These are phyloP conservation scores for Gracilaria gracilis DNA, from an alignment of 23 red algal genomes.

Conservation along the genomic window DNA sequence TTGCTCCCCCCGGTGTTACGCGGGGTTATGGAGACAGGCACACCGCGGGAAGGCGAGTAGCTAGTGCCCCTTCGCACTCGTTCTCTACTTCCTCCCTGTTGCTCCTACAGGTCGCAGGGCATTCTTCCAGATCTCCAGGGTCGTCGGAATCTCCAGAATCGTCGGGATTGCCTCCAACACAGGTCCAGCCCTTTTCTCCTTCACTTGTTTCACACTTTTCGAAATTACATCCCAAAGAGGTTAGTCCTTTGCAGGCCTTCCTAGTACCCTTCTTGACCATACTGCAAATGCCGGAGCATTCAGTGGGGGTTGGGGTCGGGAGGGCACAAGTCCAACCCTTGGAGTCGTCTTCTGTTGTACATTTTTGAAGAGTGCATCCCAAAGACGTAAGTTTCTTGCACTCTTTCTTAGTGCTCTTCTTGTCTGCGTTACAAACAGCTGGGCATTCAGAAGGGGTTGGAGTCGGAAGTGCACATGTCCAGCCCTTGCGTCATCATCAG, in stretches of 20 bases:
- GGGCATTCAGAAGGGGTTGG: background rate
- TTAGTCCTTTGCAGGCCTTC: slow-evolving; percentile 2
- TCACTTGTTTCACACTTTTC: slow-evolving; percentile 13
- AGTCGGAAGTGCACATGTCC: slow-evolving; percentile 11
- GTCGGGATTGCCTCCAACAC: too few species aligned
- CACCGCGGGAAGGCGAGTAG: background rate
- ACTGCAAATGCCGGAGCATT: background rate
- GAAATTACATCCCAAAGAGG: background rate
- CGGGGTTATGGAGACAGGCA: background rate
- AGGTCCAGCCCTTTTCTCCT: slow-evolving; percentile 6
- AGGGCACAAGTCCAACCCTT: slow-evolving; percentile 7
- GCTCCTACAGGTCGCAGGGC: slow-evolving; percentile 3
- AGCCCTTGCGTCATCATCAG: background rate
- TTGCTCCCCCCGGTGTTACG: background rate
- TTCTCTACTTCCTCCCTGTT: background rate
- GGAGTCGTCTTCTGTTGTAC: background rate
- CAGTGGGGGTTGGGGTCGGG: slow-evolving; percentile 11
- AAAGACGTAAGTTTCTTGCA: slow-evolving; percentile 1
- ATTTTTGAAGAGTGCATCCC: background rate
- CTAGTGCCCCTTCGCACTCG: background rate
- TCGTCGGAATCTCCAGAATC: too few species aligned
- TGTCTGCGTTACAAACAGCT: background rate
- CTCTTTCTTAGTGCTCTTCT: background rate
- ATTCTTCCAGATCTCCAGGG: background rate
- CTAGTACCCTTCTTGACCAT: background rate